A percentile compares a stretch with the other conserved stretches of the same genome.
Conservation (phyloP, 2,329 filamentous ascomycete species). For the Nothomitra cinnamomea region DNA sequence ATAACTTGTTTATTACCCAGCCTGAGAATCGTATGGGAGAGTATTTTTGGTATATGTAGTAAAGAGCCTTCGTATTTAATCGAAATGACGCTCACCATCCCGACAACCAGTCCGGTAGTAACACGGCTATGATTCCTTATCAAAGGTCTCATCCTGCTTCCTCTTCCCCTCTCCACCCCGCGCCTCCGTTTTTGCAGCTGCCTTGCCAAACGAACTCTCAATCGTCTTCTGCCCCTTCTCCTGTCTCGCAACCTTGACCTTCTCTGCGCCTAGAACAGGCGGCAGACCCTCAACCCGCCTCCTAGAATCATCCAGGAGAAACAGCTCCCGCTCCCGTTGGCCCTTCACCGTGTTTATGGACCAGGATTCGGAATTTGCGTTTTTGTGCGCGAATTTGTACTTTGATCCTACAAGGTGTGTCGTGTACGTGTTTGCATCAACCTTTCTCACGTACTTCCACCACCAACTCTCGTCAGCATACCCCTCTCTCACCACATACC, state of each 20-base stretch:
- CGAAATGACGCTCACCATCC: too few species aligned
- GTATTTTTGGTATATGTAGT: too few species aligned
- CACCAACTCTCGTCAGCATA: background rate
- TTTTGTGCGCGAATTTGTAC: slow-evolving; percentile 22
- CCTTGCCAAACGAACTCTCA: slow-evolving; percentile 17
- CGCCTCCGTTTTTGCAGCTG: background rate
- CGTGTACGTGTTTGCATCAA: slow-evolving; percentile 22
- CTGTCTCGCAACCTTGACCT: slow-evolving; percentile 17
- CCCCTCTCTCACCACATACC: background rate
- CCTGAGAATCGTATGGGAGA: too few species aligned
- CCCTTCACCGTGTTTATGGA: slow-evolving; percentile 20
- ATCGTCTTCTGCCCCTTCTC: slow-evolving; percentile 20
- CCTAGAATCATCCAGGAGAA: slow-evolving; percentile 20
- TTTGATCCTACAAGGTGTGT: slow-evolving; percentile 20
- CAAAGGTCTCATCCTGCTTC: slow-evolving; percentile 6
- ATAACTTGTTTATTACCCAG: too few species aligned
- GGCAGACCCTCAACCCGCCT: slow-evolving; percentile 18
- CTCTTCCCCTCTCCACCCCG: slow-evolving; percentile 9
- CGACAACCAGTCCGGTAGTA: too few species aligned
- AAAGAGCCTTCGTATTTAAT: too few species aligned
- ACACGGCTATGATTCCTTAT: too few species aligned
- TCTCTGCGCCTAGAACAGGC: slow-evolving; percentile 19
- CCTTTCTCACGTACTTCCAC: slow-evolving; percentile 19
- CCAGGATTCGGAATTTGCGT: slow-evolving; percentile 17
- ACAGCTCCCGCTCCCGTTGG: slow-evolving; percentile 19